These are phyloP conservation scores for Mycena olivaceomarginata DNA, from an alignment of 768 basidiomycete species.

Conservation along the genomic window DNA sequence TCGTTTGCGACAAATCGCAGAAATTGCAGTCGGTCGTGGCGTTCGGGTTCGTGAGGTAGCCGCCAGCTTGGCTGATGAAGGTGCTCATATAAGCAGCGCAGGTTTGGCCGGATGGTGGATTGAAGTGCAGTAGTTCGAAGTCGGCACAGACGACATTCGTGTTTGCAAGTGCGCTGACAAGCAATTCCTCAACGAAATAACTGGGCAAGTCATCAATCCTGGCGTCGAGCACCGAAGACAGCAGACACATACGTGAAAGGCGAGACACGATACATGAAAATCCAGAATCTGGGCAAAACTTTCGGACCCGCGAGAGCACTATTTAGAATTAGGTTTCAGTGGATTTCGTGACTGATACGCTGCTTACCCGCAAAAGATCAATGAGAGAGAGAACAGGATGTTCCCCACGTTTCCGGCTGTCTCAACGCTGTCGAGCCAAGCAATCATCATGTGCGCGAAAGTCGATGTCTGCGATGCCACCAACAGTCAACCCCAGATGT, in stretches of 20 bases:
- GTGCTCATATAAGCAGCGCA: slow-evolving; percentile 71
- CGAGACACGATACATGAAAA: slow-evolving; percentile 61
- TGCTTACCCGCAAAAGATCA: slow-evolving; percentile 63
- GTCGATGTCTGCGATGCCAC: slow-evolving; percentile 4
- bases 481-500: background rate
- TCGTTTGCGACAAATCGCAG: slow-evolving; percentile 75
- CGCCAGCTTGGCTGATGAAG: slow-evolving; percentile 71
- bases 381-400: slow-evolving; percentile 60
- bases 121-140: slow-evolving; percentile 71
- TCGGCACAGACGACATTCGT: slow-evolving; percentile 65
- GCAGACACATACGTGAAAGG: slow-evolving; percentile 59
- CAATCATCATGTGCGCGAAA: slow-evolving; percentile 58
- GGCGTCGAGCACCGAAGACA: slow-evolving; percentile 47
- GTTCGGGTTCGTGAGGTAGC: slow-evolving; percentile 74
- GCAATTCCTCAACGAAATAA: too few species aligned
- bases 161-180: slow-evolving; percentile 45
- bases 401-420: slow-evolving; percentile 62
- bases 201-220: background rate
- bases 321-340: background rate
- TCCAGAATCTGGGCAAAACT: slow-evolving; percentile 44
- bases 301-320: background rate
- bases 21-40: slow-evolving; percentile 73
- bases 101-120: slow-evolving; percentile 71
- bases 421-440: slow-evolving; percentile 57
- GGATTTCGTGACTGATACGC: slow-evolving; percentile 46